Evolutionary conservation across 495 filamentous ascomycete species (phyloP).

Genomic region (Immersiella caudata): DNA sequence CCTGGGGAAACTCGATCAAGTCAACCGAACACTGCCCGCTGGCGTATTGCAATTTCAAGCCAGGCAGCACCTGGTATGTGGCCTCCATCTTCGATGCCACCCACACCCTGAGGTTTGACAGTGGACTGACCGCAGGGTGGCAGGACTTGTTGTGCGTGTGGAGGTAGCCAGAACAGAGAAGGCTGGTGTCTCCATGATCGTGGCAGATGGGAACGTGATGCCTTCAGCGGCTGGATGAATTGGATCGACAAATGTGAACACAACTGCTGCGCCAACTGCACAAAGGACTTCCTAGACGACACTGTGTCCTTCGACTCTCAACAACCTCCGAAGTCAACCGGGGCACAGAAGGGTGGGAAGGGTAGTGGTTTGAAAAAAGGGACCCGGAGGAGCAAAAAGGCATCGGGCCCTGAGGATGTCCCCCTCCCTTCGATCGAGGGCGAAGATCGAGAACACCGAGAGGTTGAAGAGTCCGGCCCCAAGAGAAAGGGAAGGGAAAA

Average conservation of each 20-base stretch:
- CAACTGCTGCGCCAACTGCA: slow-evolving; percentile 16
- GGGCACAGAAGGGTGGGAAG: not conserved
- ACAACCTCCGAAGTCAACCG: not conserved
- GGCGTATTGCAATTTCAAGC: slow-evolving; percentile 7
- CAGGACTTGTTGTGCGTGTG: slow-evolving; percentile 18
- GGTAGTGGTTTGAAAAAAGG: not conserved
- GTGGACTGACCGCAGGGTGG: not conserved
- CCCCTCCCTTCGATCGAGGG: slow-evolving; percentile 15
- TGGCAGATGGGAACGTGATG: slow-evolving; percentile 11
- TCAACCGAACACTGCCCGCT: not conserved
- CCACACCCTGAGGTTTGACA: not conserved
- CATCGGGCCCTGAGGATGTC: slow-evolving; percentile 8
- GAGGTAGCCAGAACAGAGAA: slow-evolving; percentile 12
- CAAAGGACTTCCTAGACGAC: not conserved
- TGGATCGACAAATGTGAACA: slow-evolving; percentile 20
- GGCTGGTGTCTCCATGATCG: slow-evolving; percentile 19
- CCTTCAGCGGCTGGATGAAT: not conserved
- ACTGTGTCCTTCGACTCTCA: not conserved
- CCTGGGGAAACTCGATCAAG: not conserved
- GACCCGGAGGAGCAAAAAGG: slow-evolving; percentile 10
- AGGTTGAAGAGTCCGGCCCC: not conserved
- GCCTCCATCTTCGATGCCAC: not conserved
- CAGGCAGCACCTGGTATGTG: slow-evolving; percentile 18
- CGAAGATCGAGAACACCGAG: not conserved
- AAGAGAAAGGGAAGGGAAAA: slow-evolving; percentile 16